Evolutionary conservation across 305 asterid species (phyloP).

Genomic region (Solanum chacoense): DNA sequence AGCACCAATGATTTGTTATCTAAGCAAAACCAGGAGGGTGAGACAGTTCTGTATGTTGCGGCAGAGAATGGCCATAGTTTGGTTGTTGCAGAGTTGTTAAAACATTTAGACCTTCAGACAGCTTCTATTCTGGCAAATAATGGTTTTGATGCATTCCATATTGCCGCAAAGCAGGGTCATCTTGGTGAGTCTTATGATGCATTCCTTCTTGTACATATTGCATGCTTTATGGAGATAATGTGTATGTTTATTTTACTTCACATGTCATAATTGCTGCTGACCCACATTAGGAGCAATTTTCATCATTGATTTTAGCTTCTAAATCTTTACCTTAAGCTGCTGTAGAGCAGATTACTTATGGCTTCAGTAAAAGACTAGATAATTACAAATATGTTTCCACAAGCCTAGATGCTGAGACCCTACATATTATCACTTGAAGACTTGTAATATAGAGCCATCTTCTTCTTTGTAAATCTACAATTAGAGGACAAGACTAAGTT

Average conservation of each 20-base stretch:
- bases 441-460: not conserved
- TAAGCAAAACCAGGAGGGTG: constrained; percentile 90
- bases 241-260: not conserved
- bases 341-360: not conserved
- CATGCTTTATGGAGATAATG: not conserved
- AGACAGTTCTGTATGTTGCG: constrained; percentile 75
- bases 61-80: constrained; percentile 72
- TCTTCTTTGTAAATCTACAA: not conserved
- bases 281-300: not conserved
- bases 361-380: not conserved
- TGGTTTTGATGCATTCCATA: constrained; percentile 86
- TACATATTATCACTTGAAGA: not conserved
- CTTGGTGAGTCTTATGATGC: constrained; percentile 37
- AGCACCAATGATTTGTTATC: constrained; percentile 49
- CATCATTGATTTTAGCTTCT: not conserved
- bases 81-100: constrained; percentile 73
- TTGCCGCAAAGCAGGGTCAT: constrained; percentile 91
- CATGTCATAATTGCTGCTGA: not conserved
- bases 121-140: constrained; percentile 69
- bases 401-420: not conserved
- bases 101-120: constrained; percentile 58
- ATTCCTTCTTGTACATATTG: not conserved
- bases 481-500: not conserved
- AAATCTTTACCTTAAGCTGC: not conserved
- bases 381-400: not conserved